Conservation (phyloP, 768 basidiomycete genomes). For the Pseudohyphozyma bogoriensis region DNA sequence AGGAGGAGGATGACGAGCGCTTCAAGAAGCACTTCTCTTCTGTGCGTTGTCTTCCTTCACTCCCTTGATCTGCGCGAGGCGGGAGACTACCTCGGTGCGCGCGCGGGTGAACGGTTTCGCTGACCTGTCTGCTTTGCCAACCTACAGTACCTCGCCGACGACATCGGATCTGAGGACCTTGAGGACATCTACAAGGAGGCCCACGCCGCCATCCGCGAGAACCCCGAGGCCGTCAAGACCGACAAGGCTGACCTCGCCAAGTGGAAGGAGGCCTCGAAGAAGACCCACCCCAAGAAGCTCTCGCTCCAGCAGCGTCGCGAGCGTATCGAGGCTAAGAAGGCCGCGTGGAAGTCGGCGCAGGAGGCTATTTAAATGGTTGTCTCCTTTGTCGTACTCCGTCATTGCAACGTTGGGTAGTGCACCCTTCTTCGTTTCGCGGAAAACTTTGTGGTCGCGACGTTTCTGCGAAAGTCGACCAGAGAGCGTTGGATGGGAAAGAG, state of each 20-base stretch:
- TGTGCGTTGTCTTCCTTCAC: slow-evolving; percentile 14
- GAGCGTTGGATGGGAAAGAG: too few species aligned
- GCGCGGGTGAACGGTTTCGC: neutral
- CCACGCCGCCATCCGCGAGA: slow-evolving; percentile 89
- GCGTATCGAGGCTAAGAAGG: slow-evolving; percentile 67
- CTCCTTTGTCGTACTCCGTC: neutral
- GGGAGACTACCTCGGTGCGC: neutral
- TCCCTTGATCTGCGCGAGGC: neutral
- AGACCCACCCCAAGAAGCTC: slow-evolving; percentile 59
- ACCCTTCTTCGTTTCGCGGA: neutral
- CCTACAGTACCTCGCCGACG: slow-evolving; percentile 98
- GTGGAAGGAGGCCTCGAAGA: slow-evolving; percentile 77
- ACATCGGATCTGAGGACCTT: slow-evolving; percentile 87
- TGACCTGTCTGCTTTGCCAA: slow-evolving; percentile 55
- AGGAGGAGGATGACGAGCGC: slow-evolving; percentile 99
- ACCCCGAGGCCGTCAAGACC: slow-evolving; percentile 79
- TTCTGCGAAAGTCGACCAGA: too few species aligned
- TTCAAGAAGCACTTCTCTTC: slow-evolving; percentile 39
- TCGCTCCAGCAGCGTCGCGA: slow-evolving; percentile 66
- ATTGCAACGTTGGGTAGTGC: neutral
- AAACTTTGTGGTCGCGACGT: too few species aligned
- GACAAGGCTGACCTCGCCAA: slow-evolving; percentile 53
- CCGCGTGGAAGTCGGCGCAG: neutral
- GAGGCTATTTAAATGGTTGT: too few species aligned
- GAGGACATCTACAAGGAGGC: slow-evolving; percentile 79